Conservation (phyloP, 768 basidiomycete species). For the Artomyces pyxidatus region DNA sequence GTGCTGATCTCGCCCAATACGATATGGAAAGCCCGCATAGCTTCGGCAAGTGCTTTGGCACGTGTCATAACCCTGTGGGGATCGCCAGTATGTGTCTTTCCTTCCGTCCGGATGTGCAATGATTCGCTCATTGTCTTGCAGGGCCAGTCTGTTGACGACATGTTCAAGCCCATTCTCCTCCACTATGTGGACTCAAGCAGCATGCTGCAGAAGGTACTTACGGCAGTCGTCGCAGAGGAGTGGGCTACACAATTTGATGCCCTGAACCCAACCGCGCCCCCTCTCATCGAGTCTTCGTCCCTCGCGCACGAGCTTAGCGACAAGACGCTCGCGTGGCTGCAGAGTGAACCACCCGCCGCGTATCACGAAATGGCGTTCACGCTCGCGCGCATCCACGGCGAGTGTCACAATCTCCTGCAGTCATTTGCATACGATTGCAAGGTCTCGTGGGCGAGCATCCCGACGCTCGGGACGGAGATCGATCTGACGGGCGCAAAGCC, state of each 20-base stretch:
- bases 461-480: constrained; percentile 67
- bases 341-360: constrained; percentile 62
- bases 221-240: constrained; percentile 84
- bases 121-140: constrained; percentile 6
- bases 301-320: constrained; percentile 60
- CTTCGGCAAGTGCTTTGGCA: constrained; percentile 72
- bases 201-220: constrained; percentile 84
- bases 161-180: constrained; percentile 65
- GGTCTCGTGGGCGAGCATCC: constrained; percentile 71
- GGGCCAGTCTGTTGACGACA: constrained; percentile 43
- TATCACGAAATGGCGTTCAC: constrained; percentile 89
- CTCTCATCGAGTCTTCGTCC: constrained; percentile 47
- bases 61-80: constrained; percentile 65
- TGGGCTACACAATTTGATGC: constrained; percentile 65
- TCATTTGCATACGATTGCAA: constrained; percentile 85
- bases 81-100: constrained; percentile 34
- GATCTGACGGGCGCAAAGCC: constrained; percentile 60
- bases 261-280: constrained; percentile 20
- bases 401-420: constrained; percentile 74
- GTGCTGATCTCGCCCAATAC: constrained; percentile 71
- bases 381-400: constrained; percentile 69
- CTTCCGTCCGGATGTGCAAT: not conserved
- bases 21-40: constrained; percentile 71
- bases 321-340: constrained; percentile 67
- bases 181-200: constrained; percentile 83